phyloP scores from a whole-genome alignment of 148 eudicot genomes.

The Polygonum maritimum region DNA sequence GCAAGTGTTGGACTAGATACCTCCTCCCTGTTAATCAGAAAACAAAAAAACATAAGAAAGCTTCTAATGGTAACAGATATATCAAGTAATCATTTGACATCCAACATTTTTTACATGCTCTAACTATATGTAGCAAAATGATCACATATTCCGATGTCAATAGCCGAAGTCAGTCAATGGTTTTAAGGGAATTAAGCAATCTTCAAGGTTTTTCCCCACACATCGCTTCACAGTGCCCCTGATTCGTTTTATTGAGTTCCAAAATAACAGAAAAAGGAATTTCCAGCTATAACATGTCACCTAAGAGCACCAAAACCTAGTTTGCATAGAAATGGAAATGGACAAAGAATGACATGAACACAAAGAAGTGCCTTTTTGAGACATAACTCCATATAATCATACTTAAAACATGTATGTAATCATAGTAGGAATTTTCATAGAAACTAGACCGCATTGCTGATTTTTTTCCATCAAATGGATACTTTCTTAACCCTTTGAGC shows the following conservation, averaged over 20 bases:
- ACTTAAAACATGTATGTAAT: neutral
- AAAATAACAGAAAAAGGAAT: neutral
- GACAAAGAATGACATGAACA: neutral
- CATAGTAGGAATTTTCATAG: neutral
- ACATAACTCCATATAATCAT: neutral
- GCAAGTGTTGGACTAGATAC: slow-evolving; percentile 15
- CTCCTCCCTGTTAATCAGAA: slow-evolving; percentile 25
- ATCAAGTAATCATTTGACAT: neutral
- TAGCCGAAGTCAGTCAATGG: neutral
- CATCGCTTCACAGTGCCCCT: neutral
- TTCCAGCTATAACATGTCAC: no score
- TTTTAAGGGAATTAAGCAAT: neutral
- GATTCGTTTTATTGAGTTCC: neutral
- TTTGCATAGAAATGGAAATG: neutral
- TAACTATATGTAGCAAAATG: neutral
- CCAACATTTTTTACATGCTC: neutral
- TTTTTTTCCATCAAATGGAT: neutral
- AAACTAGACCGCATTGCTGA: neutral
- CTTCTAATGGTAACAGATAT: neutral
- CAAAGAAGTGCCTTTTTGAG: neutral
- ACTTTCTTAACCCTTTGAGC: neutral
- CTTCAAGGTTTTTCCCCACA: neutral
- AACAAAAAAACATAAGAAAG: neutral
- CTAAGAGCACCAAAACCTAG: neutral
- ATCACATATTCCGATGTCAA: neutral